A percentile compares a stretch with the other conserved stretches of the same genome.
phyloP scores from a whole-genome alignment of 169 alveolate species.

The Eimeria maxima region DNA sequence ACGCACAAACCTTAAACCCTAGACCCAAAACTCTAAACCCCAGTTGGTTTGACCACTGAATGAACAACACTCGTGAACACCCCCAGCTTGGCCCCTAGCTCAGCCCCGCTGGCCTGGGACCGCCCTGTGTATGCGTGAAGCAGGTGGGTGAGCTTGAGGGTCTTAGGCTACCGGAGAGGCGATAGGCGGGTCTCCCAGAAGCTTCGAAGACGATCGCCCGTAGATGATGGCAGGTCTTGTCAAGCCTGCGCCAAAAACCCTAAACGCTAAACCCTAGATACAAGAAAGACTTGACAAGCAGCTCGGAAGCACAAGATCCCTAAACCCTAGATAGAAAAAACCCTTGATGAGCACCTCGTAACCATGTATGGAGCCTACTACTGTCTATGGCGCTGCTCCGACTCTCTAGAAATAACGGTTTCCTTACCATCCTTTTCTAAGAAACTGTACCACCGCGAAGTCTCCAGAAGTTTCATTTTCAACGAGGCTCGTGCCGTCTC shows the following conservation, averaged over 20 bases:
- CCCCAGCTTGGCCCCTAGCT: not conserved
- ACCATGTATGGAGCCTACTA: not conserved
- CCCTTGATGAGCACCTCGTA: not conserved
- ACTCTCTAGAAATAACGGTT: slow-evolving; percentile 80
- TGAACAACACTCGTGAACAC: no score
- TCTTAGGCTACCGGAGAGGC: slow-evolving; percentile 64
- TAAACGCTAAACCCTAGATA: slow-evolving; percentile 26
- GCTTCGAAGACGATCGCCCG: slow-evolving; percentile 75
- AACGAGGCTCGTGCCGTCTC: slow-evolving; percentile 90
- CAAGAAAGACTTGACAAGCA: no score
- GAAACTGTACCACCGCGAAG: slow-evolving; percentile 90
- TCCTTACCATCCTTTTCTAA: slow-evolving; percentile 84
- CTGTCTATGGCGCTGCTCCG: not conserved
- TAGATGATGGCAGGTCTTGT: slow-evolving; percentile 66
- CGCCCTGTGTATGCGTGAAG: not conserved
- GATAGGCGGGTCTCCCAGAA: slow-evolving; percentile 65
- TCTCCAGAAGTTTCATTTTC: slow-evolving; percentile 91
- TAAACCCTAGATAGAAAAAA: not conserved
- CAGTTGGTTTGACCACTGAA: not conserved
- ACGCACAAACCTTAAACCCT: slow-evolving; percentile 7
- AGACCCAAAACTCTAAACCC: slow-evolving; percentile 5
- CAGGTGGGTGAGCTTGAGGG: slow-evolving; percentile 2
- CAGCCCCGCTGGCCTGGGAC: not conserved
- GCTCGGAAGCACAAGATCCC: not conserved
- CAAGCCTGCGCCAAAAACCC: slow-evolving; percentile 25